phyloP scores from a whole-genome alignment of 495 filamentous ascomycete species.

The Penicillium maclennaniae region DNA sequence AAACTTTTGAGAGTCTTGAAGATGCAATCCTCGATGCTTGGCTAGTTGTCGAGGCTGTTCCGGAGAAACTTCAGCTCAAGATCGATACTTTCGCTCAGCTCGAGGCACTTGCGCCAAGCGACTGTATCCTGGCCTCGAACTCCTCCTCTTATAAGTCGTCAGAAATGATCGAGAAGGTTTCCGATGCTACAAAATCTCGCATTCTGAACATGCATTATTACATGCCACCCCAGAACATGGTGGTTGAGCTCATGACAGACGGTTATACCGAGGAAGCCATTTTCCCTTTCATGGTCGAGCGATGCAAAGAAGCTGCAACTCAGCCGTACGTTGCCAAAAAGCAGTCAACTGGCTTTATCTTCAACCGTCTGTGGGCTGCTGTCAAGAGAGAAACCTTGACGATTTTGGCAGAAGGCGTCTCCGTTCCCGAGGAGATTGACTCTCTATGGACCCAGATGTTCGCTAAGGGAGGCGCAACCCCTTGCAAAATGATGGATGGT shows the following conservation, averaged over 20 bases:
- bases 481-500: constrained; percentile 35
- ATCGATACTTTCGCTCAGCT: constrained; percentile 45
- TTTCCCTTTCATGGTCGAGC: constrained; percentile 40
- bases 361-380: constrained; percentile 52
- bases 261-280: constrained; percentile 41
- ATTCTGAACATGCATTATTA: constrained; percentile 48
- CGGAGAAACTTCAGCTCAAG: constrained; percentile 51
- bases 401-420: constrained; percentile 45
- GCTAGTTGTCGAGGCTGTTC: constrained; percentile 53
- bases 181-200: constrained; percentile 22
- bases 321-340: constrained; percentile 38
- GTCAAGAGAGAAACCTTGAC: constrained; percentile 48
- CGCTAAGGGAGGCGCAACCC: constrained; percentile 18
- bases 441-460: constrained; percentile 41
- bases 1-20: constrained; percentile 31
- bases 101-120: constrained; percentile 34
- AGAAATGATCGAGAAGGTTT: constrained; percentile 44
- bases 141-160: constrained; percentile 45
- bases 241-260: constrained; percentile 52
- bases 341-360: constrained; percentile 49
- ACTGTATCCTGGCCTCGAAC: constrained; percentile 53
- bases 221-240: constrained; percentile 40
- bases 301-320: constrained; percentile 36
- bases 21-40: constrained; percentile 38
- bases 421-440: constrained; percentile 42